Percentiles rank a stretch among this genome's conserved stretches.
Conservation (phyloP, 1,139 yeast species). For the Torulaspora globosa region DNA sequence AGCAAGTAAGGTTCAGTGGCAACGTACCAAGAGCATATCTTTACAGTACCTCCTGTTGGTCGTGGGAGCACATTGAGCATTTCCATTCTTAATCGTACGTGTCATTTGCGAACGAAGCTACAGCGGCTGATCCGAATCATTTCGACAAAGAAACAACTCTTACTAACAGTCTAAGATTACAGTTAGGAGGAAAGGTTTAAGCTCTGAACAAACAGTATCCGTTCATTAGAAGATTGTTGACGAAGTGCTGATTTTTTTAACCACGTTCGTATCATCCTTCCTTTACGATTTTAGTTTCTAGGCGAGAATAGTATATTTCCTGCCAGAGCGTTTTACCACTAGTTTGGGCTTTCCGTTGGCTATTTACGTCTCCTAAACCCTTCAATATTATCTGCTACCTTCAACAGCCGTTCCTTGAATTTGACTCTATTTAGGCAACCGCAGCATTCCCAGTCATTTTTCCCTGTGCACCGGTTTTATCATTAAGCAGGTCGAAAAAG, state of each 20-base stretch:
- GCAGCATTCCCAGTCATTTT: conserved; percentile 1
- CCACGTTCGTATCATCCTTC: background rate
- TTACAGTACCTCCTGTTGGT: background rate
- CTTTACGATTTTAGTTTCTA: background rate
- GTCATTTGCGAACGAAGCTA: background rate
- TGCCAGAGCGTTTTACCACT: too few species aligned
- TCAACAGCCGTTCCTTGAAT: background rate
- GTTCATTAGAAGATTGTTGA: conserved; percentile 2
- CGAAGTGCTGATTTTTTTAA: background rate
- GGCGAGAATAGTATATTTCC: too few species aligned
- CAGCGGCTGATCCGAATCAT: background rate
- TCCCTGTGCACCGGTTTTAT: background rate
- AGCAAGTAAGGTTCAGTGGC: background rate
- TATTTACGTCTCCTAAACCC: too few species aligned
- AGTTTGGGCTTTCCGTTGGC: too few species aligned
- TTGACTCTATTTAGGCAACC: conserved; percentile 2
- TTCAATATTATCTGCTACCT: too few species aligned
- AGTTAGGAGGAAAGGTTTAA: background rate
- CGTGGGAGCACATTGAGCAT: background rate
- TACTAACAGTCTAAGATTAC: background rate
- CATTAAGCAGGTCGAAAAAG: conserved; percentile 1
- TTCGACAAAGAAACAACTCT: too few species aligned
- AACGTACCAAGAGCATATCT: background rate
- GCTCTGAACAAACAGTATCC: background rate
- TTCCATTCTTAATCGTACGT: background rate